phyloP scores from a whole-genome alignment of 305 asterid genomes.

The Caryopteris hybrid region DNA sequence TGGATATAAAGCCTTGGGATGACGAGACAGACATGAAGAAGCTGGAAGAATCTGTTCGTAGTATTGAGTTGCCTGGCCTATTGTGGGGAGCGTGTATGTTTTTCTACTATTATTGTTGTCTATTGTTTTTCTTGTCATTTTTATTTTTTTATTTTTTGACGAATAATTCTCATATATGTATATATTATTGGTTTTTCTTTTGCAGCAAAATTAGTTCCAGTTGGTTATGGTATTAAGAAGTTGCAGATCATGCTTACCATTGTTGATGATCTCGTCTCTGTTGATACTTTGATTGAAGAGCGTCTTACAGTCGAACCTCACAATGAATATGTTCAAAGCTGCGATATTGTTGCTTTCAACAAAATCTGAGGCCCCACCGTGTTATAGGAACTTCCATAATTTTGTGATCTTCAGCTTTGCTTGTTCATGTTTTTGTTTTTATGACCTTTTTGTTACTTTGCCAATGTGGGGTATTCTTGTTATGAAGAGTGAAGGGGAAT shows the following conservation, averaged over 20 bases:
- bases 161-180: neutral
- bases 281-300: slow-evolving; percentile 81
- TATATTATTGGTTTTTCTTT: slow-evolving; percentile 2
- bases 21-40: slow-evolving; percentile 96
- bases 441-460: neutral
- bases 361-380: slow-evolving; percentile 62
- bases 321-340: slow-evolving; percentile 81
- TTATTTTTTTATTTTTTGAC: too few relatives aligned
- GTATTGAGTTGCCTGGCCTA: slow-evolving; percentile 62
- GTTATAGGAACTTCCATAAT: too few relatives aligned
- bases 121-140: neutral
- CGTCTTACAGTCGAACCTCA: slow-evolving; percentile 72
- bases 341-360: slow-evolving; percentile 99
- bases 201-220: slow-evolving; percentile 85
- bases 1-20: slow-evolving; percentile 98
- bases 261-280: slow-evolving; percentile 86
- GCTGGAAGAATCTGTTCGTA: slow-evolving; percentile 75
- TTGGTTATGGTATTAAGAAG: slow-evolving; percentile 95
- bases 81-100: slow-evolving; percentile 93
- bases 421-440: slow-evolving; percentile 12
- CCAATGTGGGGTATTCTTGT: neutral
- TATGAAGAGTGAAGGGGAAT: neutral
- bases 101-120: neutral
- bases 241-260: slow-evolving; percentile 88
- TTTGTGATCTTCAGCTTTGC: slow-evolving; percentile 32